Evolutionary conservation across 2,329 filamentous ascomycete species (phyloP).

Genomic region (Penicillium rolfsii): DNA sequence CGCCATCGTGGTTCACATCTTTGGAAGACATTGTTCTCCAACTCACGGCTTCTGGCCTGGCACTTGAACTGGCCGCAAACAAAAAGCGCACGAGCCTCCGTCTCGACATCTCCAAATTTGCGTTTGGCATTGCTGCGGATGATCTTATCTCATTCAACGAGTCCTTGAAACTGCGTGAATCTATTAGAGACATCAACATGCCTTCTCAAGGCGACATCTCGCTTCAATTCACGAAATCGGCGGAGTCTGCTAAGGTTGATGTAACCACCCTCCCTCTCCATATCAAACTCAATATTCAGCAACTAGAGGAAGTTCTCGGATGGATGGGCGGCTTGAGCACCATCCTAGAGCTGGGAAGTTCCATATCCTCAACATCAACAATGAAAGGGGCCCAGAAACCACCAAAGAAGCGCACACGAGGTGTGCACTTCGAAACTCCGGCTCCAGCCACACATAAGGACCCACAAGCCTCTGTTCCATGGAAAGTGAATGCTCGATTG

Average conservation of each 20-base stretch:
- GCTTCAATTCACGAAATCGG: conserved; percentile 39
- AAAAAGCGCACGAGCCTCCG: conserved; percentile 32
- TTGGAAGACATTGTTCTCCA: conserved; percentile 42
- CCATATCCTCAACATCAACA: conserved; percentile 74
- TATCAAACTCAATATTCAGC: conserved; percentile 74
- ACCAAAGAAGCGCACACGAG: conserved; percentile 45
- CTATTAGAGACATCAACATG: conserved; percentile 45
- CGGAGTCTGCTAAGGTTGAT: conserved; percentile 52
- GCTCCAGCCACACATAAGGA: conserved; percentile 35
- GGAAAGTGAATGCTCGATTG: conserved; percentile 75
- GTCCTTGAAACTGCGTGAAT: conserved; percentile 51
- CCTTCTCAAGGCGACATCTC: conserved; percentile 45
- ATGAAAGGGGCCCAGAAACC: conserved; percentile 41
- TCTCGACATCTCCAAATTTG: conserved; percentile 47
- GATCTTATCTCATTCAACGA: conserved; percentile 58
- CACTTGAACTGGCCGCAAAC: conserved; percentile 28
- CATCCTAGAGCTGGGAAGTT: conserved; percentile 84
- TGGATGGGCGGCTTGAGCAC: conserved; percentile 92
- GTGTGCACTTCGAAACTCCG: conserved; percentile 61
- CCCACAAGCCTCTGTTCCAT: conserved; percentile 27
- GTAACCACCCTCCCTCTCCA: conserved; percentile 77
- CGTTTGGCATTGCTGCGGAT: conserved; percentile 53
- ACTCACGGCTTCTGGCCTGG: conserved; percentile 31
- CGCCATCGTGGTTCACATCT: conserved; percentile 26
- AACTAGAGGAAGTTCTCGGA: conserved; percentile 81